Percentiles rank a stretch among this genome's conserved stretches.
Conservation (phyloP, 306 rosid species). For the Phaseolus lunatus region DNA sequence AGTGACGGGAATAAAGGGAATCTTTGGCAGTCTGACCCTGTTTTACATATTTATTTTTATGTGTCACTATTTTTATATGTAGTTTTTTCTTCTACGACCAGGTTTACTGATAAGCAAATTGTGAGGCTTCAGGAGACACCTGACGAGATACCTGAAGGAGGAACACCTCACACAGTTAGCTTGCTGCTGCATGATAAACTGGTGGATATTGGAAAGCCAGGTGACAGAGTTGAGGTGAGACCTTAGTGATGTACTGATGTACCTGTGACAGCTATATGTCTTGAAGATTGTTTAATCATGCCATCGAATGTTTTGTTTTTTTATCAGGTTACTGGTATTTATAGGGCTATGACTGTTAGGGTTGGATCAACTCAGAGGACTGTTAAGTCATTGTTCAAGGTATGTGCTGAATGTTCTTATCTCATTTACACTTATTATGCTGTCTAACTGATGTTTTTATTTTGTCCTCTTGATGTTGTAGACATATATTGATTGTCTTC, state of each 20-base stretch:
- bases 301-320: slow-evolving; percentile 38
- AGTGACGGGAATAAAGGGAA: neutral
- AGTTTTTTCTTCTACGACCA: slow-evolving; percentile 46
- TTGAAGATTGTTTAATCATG: slow-evolving; percentile 28
- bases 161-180: slow-evolving; percentile 98
- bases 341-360: slow-evolving; percentile 95
- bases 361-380: slow-evolving; percentile 96
- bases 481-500: slow-evolving; percentile 97
- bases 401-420: slow-evolving; percentile 24
- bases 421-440: slow-evolving; percentile 24
- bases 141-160: slow-evolving; percentile 98
- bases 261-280: slow-evolving; percentile 23
- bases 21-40: neutral
- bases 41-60: slow-evolving; percentile 1
- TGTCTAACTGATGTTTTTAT: slow-evolving; percentile 37
- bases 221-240: slow-evolving; percentile 95
- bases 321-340: slow-evolving; percentile 88
- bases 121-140: slow-evolving; percentile 99
- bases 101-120: slow-evolving; percentile 95
- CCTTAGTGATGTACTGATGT: slow-evolving; percentile 10
- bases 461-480: slow-evolving; percentile 48
- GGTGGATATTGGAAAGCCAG: slow-evolving; percentile 95
- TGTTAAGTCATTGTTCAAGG: slow-evolving; percentile 96
- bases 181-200: slow-evolving; percentile 94
- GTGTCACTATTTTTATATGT: too few species aligned